A percentile compares a stretch with the other conserved stretches of the same genome.
Evolutionary conservation across 306 rosid genomes (phyloP).

Genomic region (Clitoria ternatea): DNA sequence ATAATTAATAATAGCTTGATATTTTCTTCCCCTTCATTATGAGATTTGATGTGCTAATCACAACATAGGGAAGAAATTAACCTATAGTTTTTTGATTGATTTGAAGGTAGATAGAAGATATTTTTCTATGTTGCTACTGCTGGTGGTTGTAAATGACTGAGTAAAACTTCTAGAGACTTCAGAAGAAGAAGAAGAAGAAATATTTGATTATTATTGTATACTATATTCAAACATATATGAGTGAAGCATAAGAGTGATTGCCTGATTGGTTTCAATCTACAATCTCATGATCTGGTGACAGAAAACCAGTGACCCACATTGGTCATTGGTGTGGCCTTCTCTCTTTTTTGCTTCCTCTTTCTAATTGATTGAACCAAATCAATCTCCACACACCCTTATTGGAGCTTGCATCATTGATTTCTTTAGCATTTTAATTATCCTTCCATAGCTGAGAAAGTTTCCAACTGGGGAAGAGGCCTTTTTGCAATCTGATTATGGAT

Average conservation of each 20-base stretch:
- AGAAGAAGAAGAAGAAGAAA: neutral
- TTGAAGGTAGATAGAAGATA: slow-evolving; percentile 21
- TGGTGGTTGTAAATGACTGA: slow-evolving; percentile 7
- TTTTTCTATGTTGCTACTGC: slow-evolving; percentile 1
- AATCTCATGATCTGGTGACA: slow-evolving; percentile 45
- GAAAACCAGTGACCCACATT: slow-evolving; percentile 39
- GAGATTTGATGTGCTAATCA: slow-evolving; percentile 18
- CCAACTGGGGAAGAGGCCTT: neutral
- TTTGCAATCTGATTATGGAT: neutral
- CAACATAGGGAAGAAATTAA: slow-evolving; percentile 1
- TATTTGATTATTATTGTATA: neutral
- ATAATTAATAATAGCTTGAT: neutral
- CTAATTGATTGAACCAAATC: slow-evolving; percentile 27
- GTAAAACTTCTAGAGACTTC: slow-evolving; percentile 10
- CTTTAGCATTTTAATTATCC: neutral
- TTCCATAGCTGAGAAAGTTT: neutral
- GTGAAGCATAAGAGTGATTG: slow-evolving; percentile 38
- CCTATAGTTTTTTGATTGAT: neutral
- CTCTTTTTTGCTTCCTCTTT: slow-evolving; percentile 8
- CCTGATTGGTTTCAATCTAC: slow-evolving; percentile 37
- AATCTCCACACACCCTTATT: slow-evolving; percentile 14
- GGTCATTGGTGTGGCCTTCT: slow-evolving; percentile 35
- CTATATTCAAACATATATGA: neutral
- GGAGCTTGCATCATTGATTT: slow-evolving; percentile 18
- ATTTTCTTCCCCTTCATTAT: neutral